A percentile compares a stretch with the other conserved stretches of the same genome.
Evolutionary conservation across 257 asterid species (phyloP).

Genomic region (Nyctanthes arbortristis): DNA sequence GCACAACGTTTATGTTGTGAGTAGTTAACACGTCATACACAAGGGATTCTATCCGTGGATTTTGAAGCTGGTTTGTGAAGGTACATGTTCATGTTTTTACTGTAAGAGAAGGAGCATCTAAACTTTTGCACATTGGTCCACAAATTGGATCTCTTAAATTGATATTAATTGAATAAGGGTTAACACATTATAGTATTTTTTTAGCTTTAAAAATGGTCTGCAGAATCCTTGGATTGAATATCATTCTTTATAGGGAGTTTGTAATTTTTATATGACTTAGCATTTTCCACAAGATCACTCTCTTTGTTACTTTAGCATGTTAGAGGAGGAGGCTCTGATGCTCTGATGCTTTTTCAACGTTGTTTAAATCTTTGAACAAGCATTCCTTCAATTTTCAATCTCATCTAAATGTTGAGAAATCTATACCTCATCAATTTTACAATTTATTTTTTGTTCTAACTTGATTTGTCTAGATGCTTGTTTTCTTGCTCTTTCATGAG

Average conservation of each 20-base stretch:
- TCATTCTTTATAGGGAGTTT: neutral
- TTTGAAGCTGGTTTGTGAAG: neutral
- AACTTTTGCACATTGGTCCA: neutral
- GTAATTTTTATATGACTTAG: neutral
- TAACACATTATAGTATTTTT: neutral
- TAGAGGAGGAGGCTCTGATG: neutral
- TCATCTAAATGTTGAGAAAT: neutral
- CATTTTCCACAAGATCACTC: too few species aligned
- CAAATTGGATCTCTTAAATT: too few species aligned
- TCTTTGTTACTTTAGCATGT: neutral
- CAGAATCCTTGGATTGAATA: constrained; percentile 2
- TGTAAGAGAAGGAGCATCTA: neutral
- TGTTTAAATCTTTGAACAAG: neutral
- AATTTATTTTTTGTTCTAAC: neutral
- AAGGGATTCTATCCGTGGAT: neutral
- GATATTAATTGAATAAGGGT: neutral
- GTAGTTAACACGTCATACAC: neutral
- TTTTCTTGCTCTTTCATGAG: constrained; percentile 6
- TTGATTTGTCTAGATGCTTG: neutral
- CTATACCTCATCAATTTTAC: neutral
- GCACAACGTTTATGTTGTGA: neutral
- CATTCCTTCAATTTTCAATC: neutral
- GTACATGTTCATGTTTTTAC: neutral
- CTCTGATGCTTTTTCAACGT: neutral
- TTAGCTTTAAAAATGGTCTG: constrained; percentile 4